These are phyloP conservation scores for Cronartium ribicola DNA, from an alignment of 1,284 basidiomycete species.

Conservation along the genomic window DNA sequence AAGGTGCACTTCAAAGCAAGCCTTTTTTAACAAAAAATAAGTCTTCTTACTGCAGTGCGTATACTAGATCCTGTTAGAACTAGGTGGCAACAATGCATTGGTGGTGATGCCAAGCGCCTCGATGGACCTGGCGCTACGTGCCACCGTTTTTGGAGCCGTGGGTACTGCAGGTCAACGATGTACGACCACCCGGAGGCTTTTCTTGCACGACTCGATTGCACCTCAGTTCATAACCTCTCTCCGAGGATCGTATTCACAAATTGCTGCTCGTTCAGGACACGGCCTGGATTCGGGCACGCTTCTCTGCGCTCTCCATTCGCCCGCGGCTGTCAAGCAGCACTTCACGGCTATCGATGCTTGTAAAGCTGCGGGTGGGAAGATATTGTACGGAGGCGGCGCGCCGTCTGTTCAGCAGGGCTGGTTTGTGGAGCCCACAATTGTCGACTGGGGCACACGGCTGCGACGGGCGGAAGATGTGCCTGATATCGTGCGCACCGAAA, in stretches of 20 bases:
- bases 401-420: slow-evolving; percentile 62
- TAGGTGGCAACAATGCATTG: slow-evolving; percentile 89
- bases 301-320: slow-evolving; percentile 79
- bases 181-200: slow-evolving; percentile 83
- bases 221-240: slow-evolving; percentile 69
- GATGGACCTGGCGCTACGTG: slow-evolving; percentile 76
- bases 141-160: slow-evolving; percentile 87
- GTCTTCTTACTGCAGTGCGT: background rate
- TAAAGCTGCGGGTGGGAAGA: slow-evolving; percentile 65
- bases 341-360: slow-evolving; percentile 63
- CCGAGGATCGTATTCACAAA: slow-evolving; percentile 62
- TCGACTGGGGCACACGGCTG: slow-evolving; percentile 53
- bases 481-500: slow-evolving; percentile 73
- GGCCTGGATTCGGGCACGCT: slow-evolving; percentile 70
- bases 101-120: slow-evolving; percentile 91
- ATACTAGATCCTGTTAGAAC: slow-evolving; percentile 62
- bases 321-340: slow-evolving; percentile 65
- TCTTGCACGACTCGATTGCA: slow-evolving; percentile 76
- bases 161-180: slow-evolving; percentile 93
- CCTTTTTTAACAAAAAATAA: background rate
- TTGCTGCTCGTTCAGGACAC: slow-evolving; percentile 65
- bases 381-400: slow-evolving; percentile 65
- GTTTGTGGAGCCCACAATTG: slow-evolving; percentile 82
- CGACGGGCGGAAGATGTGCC: slow-evolving; percentile 60
- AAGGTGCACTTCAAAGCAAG: slow-evolving; percentile 56